These are phyloP conservation scores for Sugiyamaella floridensis DNA, from an alignment of 805 yeast genomes.

Conservation along the genomic window DNA sequence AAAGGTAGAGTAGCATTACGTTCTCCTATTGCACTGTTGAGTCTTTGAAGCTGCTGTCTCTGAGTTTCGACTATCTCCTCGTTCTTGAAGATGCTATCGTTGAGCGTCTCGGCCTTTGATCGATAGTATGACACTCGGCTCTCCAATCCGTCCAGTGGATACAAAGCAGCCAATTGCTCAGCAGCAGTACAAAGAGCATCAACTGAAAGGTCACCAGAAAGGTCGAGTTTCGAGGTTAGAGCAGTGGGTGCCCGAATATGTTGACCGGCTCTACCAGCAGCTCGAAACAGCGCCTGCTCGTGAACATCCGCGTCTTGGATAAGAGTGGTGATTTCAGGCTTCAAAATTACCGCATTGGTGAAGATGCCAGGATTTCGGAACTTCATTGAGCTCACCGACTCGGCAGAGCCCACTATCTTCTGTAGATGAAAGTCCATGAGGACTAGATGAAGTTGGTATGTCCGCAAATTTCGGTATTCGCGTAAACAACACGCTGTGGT, in stretches of 20 bases:
- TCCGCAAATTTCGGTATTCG: neutral
- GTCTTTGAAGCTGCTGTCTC: conserved; percentile 31
- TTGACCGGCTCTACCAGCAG: neutral
- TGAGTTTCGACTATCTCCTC: conserved; percentile 41
- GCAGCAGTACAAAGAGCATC: conserved; percentile 41
- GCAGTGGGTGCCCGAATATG: neutral
- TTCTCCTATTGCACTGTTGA: conserved; percentile 12
- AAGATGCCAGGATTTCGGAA: conserved; percentile 57
- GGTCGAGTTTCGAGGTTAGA: neutral
- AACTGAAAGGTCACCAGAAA: conserved; percentile 23
- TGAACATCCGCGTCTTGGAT: conserved; percentile 49
- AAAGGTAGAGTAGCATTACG: conserved; percentile 7
- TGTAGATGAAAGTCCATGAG: conserved; percentile 10
- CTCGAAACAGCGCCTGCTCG: conserved; percentile 16
- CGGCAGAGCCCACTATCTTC: conserved; percentile 12
- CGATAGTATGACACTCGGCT: conserved; percentile 25
- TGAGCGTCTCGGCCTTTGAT: conserved; percentile 32
- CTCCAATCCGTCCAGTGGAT: conserved; percentile 36
- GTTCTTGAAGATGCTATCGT: conserved; percentile 37
- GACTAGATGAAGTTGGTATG: neutral
- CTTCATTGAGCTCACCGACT: conserved; percentile 26
- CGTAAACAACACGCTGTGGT: neutral
- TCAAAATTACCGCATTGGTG: conserved; percentile 52
- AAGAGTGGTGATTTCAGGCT: conserved; percentile 48
- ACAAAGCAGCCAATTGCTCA: conserved; percentile 30